Conservation (phyloP, 2,329 filamentous ascomycete genomes). For the Aspergillus floridensis region DNA sequence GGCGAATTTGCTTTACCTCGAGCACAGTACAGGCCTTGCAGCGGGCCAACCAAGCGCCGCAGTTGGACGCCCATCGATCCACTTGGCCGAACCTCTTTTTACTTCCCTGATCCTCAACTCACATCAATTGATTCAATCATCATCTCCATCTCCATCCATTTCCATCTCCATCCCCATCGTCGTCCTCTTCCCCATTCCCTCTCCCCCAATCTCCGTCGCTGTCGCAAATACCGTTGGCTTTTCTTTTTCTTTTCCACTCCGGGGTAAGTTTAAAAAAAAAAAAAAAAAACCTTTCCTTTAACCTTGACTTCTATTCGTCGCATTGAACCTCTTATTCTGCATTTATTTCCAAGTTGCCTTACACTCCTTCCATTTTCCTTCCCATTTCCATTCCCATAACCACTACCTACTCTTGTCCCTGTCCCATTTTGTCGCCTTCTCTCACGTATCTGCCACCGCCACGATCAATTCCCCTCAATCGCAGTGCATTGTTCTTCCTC, state of each 20-base stretch:
- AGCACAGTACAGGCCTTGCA: background rate
- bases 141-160: background rate
- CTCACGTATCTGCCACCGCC: background rate
- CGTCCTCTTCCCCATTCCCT: background rate
- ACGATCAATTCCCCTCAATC: background rate
- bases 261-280: background rate
- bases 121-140: background rate
- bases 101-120: conserved; percentile 9
- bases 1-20: background rate
- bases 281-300: no score
- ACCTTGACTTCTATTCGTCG: no score
- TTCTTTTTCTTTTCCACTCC: background rate
- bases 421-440: background rate
- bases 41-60: conserved; percentile 4
- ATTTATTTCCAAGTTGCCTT: no score
- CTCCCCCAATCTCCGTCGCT: background rate
- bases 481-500: background rate
- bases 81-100: conserved; percentile 21
- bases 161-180: background rate
- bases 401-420: background rate
- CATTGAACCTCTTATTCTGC: no score
- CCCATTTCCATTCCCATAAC: background rate
- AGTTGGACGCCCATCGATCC: conserved; percentile 8
- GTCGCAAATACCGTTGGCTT: background rate
- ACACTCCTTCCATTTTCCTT: background rate